phyloP scores from a whole-genome alignment of 768 basidiomycete species.

The Podaxis sp. region DNA sequence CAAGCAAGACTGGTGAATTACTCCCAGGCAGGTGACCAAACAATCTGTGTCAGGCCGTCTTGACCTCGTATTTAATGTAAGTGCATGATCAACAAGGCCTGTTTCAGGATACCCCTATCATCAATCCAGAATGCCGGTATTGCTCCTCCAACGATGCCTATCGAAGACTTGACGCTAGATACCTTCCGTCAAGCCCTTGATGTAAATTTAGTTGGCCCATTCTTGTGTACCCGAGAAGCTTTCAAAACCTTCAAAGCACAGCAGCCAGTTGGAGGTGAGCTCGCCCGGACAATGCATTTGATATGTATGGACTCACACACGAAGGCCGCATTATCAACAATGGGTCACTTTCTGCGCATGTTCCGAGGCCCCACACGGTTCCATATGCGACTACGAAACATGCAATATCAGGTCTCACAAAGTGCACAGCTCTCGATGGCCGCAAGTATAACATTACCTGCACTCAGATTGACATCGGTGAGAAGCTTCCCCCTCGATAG shows the following conservation, averaged over 20 bases:
- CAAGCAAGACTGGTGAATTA: not conserved
- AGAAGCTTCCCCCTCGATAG: not conserved
- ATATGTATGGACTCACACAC: not conserved
- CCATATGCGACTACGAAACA: conserved; percentile 83
- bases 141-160: conserved; percentile 40
- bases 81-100: conserved; percentile 18
- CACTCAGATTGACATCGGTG: conserved; percentile 83
- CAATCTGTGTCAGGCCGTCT: conserved; percentile 44
- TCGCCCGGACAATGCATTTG: not conserved
- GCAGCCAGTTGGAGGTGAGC: conserved; percentile 64
- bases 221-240: conserved; percentile 77
- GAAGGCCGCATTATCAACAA: conserved; percentile 82
- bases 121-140: conserved; percentile 71
- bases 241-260: conserved; percentile 73
- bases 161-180: conserved; percentile 61
- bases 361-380: conserved; percentile 59
- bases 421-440: conserved; percentile 75
- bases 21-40: not conserved
- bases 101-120: not conserved
- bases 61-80: conserved; percentile 80
- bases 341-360: conserved; percentile 72
- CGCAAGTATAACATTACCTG: conserved; percentile 69
- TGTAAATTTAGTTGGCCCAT: conserved; percentile 70
- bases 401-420: conserved; percentile 75
- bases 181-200: conserved; percentile 64